A percentile compares a stretch with the other conserved stretches of the same genome.
Evolutionary conservation across 2,329 filamentous ascomycete genomes (phyloP).

Genomic region (Chalaropsis ovoidea): DNA sequence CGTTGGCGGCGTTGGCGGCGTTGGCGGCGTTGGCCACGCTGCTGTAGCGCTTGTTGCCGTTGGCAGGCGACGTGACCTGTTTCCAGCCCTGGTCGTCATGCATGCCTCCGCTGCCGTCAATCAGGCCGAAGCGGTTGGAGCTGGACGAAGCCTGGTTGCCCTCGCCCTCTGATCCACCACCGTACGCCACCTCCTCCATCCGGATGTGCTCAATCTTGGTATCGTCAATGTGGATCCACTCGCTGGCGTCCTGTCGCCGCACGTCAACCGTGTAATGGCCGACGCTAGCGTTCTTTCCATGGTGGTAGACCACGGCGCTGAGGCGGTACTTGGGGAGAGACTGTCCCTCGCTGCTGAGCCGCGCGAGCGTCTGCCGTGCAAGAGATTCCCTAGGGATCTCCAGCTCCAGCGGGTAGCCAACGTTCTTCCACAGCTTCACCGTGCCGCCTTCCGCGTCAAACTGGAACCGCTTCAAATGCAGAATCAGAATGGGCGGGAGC

Average conservation of each 20-base stretch:
- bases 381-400: conserved; percentile 89
- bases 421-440: conserved; percentile 97
- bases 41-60: conserved; percentile 62
- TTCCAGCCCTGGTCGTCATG: conserved; percentile 70
- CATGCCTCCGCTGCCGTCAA: conserved; percentile 52
- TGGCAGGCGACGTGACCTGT: conserved; percentile 54
- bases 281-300: conserved; percentile 90
- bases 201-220: conserved; percentile 77
- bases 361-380: conserved; percentile 60
- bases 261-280: conserved; percentile 98
- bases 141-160: conserved; percentile 25
- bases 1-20: conserved; percentile 32
- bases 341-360: conserved; percentile 51
- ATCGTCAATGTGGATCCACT: conserved; percentile 95
- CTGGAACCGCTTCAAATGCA: conserved; percentile 95
- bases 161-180: conserved; percentile 58
- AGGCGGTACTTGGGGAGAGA: conserved; percentile 74
- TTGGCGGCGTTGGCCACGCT: conserved; percentile 55
- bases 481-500: conserved; percentile 79
- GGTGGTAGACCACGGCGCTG: conserved; percentile 88
- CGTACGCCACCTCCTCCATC: conserved; percentile 80
- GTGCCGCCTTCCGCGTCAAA: conserved; percentile 82
- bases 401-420: conserved; percentile 87
- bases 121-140: conserved; percentile 64
- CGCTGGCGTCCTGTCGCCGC: conserved; percentile 80